Percentiles rank a stretch among this genome's conserved stretches.
These are phyloP conservation scores for Colletotrichum lindemuthianum DNA, from an alignment of 2,329 filamentous ascomycete species.

Conservation along the genomic window DNA sequence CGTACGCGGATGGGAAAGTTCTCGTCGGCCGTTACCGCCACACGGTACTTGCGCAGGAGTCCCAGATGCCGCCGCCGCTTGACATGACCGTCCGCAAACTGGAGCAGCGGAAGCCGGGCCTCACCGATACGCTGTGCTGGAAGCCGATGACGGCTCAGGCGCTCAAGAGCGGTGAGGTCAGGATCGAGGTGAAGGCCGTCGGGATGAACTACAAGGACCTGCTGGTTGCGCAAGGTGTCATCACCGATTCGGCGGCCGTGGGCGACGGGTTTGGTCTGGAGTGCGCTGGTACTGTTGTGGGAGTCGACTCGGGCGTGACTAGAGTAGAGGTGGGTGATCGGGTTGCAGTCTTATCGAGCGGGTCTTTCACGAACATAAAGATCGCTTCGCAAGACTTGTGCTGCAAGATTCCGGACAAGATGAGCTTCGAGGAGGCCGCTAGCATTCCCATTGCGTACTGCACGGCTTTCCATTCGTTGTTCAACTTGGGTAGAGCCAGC, in stretches of 20 bases:
- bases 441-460: constrained; percentile 43
- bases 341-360: constrained; percentile 40
- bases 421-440: constrained; percentile 44
- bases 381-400: neutral
- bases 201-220: constrained; percentile 37
- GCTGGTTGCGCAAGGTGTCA: constrained; percentile 13
- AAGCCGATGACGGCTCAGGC: neutral
- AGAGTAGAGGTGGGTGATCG: constrained; percentile 39
- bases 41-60: constrained; percentile 39
- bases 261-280: constrained; percentile 39
- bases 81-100: constrained; percentile 2
- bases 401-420: constrained; percentile 42
- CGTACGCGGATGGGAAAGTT: constrained; percentile 39
- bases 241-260: constrained; percentile 42
- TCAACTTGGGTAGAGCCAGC: constrained; percentile 31
- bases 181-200: constrained; percentile 9
- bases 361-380: constrained; percentile 19
- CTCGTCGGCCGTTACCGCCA: constrained; percentile 38
- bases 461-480: constrained; percentile 43
- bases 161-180: constrained; percentile 13
- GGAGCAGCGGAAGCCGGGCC: constrained; percentile 4
- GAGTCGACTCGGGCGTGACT: constrained; percentile 37
- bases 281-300: constrained; percentile 27
- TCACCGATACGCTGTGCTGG: constrained; percentile 11
- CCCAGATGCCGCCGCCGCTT: constrained; percentile 9